Evolutionary conservation across 2,329 filamentous ascomycete genomes (phyloP).

Genomic region (Fusarium verrucosum): DNA sequence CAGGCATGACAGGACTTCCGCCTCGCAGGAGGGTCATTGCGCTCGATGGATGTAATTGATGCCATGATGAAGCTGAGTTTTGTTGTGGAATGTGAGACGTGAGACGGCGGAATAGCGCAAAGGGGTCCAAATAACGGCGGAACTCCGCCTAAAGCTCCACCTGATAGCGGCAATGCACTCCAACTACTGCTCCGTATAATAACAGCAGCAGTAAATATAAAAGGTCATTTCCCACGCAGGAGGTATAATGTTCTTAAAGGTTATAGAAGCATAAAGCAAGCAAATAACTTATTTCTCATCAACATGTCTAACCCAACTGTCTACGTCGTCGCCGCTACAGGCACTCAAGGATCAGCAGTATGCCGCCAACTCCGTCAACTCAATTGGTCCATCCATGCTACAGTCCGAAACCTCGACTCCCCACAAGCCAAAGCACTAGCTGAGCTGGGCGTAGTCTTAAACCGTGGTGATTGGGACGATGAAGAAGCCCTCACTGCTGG

Average conservation of each 20-base stretch:
- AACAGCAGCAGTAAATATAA: not conserved
- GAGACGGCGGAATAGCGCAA: not conserved
- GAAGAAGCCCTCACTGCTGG: not conserved
- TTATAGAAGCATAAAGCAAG: rapidly evolving
- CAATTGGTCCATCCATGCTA: not conserved
- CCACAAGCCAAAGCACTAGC: not conserved
- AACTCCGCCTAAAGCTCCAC: not conserved
- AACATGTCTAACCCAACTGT: not conserved
- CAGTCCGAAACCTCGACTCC: not conserved
- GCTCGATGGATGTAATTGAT: not conserved
- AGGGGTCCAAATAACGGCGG: not conserved
- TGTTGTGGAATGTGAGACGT: not conserved
- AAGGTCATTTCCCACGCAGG: not conserved
- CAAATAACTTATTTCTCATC: rapidly evolving
- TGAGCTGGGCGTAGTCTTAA: not conserved
- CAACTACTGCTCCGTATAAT: too few relatives aligned
- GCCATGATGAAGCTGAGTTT: not conserved
- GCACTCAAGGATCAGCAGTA: conserved; percentile 3
- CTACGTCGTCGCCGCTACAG: not conserved
- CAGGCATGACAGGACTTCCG: conserved; percentile 7
- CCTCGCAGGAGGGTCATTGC: not conserved
- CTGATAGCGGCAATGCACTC: not conserved
- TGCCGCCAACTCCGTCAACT: conserved; percentile 1
- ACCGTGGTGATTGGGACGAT: not conserved
- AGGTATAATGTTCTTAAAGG: not conserved